Base-by-base conservation (phyloP, 2,329 filamentous ascomycete genomes). In the Aaosphaeria arxii region DNA sequence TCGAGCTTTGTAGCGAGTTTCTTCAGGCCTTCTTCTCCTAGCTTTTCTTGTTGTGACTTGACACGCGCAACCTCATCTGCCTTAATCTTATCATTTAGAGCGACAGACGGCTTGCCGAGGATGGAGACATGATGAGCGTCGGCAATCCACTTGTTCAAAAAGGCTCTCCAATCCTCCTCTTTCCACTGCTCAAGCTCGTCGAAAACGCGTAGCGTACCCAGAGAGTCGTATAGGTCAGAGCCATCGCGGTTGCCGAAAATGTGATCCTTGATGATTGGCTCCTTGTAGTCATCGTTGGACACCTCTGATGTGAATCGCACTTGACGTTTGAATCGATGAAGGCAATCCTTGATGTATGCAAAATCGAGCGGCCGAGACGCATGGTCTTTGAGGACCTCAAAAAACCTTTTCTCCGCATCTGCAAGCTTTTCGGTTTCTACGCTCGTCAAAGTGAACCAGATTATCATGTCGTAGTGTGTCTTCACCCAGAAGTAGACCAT, bases 231-330 rank as follows among this genome's bases (percentile, higher is more conserved):
- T 6, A 78, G 64, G 42, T 76, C 69, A 7, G 60, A 70, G n/a
- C 94, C 95, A 66, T 96, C 87, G 31, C 90, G 82, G 44, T 85
- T 84, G 30, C 92, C 94, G 63, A 94, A 99, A 7, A 97, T 80
- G 66, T 95, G 96, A 64, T 97, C 91, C 11, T 86, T 87, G 61
- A 97, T 96, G 51, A 97, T 86, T 51, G 88, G 88, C 54, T 84
- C 86, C 0, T 89, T 86, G 69, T 92, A 96, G 54, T 91, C 89
- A 24, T 85, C 83, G 46, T 89, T 85, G 3, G 87, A 89, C 43
- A 83, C 85, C 70, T 99, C 94, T 0, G 89, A 88, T 40, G 87
- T 83, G 57, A 89, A 92, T 66, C 91, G 91, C 62, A 90, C 81
- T 61, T 91, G 88, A 42, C 91, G 83, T 53, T 84, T 83, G 68